A percentile compares a stretch with the other conserved stretches of the same genome.
Conservation (phyloP, 169 alveolate genomes). For the Cryptosporidium canis region DNA sequence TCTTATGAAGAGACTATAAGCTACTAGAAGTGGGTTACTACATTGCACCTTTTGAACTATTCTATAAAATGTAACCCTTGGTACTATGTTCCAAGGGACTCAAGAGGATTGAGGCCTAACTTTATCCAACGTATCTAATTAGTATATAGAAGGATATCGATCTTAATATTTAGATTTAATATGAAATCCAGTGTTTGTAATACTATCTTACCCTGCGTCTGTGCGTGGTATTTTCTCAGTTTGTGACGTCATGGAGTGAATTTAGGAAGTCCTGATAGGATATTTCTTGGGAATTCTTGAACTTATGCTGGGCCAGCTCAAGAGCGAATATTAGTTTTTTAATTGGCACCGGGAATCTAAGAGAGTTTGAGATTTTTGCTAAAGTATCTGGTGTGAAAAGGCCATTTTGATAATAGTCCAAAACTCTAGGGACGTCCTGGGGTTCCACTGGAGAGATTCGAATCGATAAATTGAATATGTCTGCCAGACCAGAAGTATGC, state of each 20-base stretch:
- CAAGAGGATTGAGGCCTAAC: neutral
- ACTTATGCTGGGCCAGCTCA: slow-evolving; percentile 27
- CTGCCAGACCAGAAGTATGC: slow-evolving; percentile 72
- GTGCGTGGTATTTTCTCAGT: neutral
- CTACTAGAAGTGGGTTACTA: neutral
- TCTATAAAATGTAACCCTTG: neutral
- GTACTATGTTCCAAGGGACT: neutral
- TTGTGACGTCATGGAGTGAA: slow-evolving; percentile 34
- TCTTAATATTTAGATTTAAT: slow-evolving; percentile 3
- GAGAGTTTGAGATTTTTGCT: slow-evolving; percentile 33
- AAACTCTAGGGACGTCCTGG: slow-evolving; percentile 40
- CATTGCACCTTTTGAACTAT: neutral
- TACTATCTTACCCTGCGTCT: neutral
- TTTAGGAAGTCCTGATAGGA: slow-evolving; percentile 36
- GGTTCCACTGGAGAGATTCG: slow-evolving; percentile 47
- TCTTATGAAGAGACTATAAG: neutral
- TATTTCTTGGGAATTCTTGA: neutral
- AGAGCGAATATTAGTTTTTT: slow-evolving; percentile 53
- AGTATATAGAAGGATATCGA: slow-evolving; percentile 28
- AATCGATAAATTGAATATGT: slow-evolving; percentile 41
- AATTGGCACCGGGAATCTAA: slow-evolving; percentile 42
- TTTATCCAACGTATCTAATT: slow-evolving; percentile 9
- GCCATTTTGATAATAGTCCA: slow-evolving; percentile 51
- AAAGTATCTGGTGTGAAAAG: slow-evolving; percentile 17
- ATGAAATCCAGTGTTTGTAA: neutral